Evolutionary conservation across 495 filamentous ascomycete species (phyloP).

Genomic region (Trypethelium eluteriae): DNA sequence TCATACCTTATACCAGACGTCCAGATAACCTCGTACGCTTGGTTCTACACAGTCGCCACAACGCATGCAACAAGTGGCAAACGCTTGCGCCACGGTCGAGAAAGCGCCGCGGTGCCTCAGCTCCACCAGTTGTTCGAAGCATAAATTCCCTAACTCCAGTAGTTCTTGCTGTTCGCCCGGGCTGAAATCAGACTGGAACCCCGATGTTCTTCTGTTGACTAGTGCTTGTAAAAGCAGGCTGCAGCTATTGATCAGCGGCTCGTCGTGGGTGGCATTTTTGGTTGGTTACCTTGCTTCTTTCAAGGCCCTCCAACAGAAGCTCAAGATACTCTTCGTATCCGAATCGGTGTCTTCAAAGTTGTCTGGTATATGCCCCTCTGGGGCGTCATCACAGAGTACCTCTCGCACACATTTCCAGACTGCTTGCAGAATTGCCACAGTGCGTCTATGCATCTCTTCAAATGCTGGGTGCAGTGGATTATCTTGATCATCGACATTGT

Average conservation of each 20-base stretch:
- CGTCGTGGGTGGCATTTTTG: not conserved
- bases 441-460: slow-evolving; percentile 43
- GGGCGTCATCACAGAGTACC: slow-evolving; percentile 81
- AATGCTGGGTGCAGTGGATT: not conserved
- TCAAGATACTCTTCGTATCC: slow-evolving; percentile 76
- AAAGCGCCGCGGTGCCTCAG: slow-evolving; percentile 90
- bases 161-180: slow-evolving; percentile 41
- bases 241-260: not conserved
- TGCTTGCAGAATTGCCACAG: slow-evolving; percentile 48
- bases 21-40: slow-evolving; percentile 39
- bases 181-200: slow-evolving; percentile 20
- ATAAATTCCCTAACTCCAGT: slow-evolving; percentile 53
- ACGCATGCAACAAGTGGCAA: slow-evolving; percentile 62
- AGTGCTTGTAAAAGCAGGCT: slow-evolving; percentile 53
- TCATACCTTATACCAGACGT: slow-evolving; percentile 64
- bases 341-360: slow-evolving; percentile 59
- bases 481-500: slow-evolving; percentile 32
- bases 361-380: slow-evolving; percentile 75
- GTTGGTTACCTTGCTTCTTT: slow-evolving; percentile 72
- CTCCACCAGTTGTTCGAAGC: slow-evolving; percentile 72
- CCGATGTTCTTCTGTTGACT: slow-evolving; percentile 36
- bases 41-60: slow-evolving; percentile 38
- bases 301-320: slow-evolving; percentile 85
- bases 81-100: slow-evolving; percentile 83
- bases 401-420: slow-evolving; percentile 70